Base-by-base conservation (phyloP, 2,329 filamentous ascomycete genomes). In the Didymellaceae sp. region DNA sequence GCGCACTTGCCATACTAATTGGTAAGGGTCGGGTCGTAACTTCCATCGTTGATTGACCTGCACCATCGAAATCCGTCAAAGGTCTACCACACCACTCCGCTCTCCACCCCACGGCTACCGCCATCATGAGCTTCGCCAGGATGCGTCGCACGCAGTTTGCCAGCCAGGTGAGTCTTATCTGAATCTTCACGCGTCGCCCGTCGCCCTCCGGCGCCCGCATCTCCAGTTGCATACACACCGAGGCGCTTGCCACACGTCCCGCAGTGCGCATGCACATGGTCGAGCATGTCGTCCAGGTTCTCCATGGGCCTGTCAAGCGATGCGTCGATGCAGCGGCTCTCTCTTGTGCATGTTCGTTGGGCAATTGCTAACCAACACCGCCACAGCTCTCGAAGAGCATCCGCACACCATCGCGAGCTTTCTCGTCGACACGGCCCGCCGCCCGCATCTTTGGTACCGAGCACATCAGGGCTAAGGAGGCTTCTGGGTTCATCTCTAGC, bases 381-480 rank as follows among this genome's bases (percentile, higher is more conserved):
- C 57, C 54, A 53, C 63, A 90, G 87, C 82, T 89, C 72, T 82
- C 85, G 60, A 82, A 82, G 69, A 76, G 80, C 64, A 75, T 86
- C 65, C 83, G 82, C 75, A 81, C 80, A 67, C 85, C 89, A 70
- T 80, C 82, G 70, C 85, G 92, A 77, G 81, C 86, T 54, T 97
- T 99, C 79, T 96, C 93, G 56, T 91, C 90, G 58, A 93, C 93
- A 58, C 86, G 87, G 70, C 85, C 90, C 62, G 88, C 85, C 67
- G 90, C 91, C 70, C 87, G 88, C 75, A 90, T 97, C 74, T 89
- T 96, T 74, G 86, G 89, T 67, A 93, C 88, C 77, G 85, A 86
- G 65, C 90, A 90, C 62, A 82, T 97, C 61, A 87, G 91, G 75
- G 94, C 93, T 50, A 96, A 95, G 81, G 92, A 97, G 81, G 92